These are phyloP conservation scores for Ophiostoma quercus DNA, from an alignment of 2,329 filamentous ascomycete genomes.

Conservation along the genomic window DNA sequence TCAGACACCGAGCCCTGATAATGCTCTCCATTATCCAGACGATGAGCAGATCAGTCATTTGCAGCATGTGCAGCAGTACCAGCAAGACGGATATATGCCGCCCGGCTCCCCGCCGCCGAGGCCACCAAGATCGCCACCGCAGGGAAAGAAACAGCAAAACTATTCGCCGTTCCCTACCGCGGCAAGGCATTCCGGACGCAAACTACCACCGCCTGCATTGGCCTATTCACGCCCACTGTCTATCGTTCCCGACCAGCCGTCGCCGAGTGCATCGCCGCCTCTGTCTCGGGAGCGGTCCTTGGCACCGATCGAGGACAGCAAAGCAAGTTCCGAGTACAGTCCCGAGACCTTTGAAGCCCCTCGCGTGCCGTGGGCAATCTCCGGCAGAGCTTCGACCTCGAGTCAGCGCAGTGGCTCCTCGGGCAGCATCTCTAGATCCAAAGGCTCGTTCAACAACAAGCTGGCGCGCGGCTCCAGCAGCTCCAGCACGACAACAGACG, in stretches of 20 bases:
- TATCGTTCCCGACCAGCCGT: slow-evolving; percentile 51
- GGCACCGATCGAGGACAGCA: neutral
- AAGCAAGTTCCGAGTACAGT: neutral
- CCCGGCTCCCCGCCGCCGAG: slow-evolving; percentile 21
- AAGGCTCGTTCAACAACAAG: neutral
- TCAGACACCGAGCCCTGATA: slow-evolving; percentile 27
- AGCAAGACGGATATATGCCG: neutral
- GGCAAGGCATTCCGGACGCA: neutral
- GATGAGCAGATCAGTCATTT: neutral
- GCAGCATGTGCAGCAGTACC: slow-evolving; percentile 27
- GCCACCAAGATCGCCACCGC: slow-evolving; percentile 21
- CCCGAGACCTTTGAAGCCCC: neutral
- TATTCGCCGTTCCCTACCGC: neutral
- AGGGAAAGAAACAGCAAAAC: neutral
- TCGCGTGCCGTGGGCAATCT: neutral
- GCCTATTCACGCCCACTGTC: slow-evolving; percentile 49
- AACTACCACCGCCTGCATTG: slow-evolving; percentile 43
- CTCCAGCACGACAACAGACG: neutral
- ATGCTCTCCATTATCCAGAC: neutral
- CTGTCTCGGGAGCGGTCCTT: neutral
- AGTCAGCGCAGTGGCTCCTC: neutral
- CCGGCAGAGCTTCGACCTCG: neutral
- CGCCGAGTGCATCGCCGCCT: slow-evolving; percentile 33
- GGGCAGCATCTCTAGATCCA: neutral
- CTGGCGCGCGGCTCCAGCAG: neutral